These are phyloP conservation scores for Penicillium concentricum DNA, from an alignment of 2,329 filamentous ascomycete species.

Conservation along the genomic window DNA sequence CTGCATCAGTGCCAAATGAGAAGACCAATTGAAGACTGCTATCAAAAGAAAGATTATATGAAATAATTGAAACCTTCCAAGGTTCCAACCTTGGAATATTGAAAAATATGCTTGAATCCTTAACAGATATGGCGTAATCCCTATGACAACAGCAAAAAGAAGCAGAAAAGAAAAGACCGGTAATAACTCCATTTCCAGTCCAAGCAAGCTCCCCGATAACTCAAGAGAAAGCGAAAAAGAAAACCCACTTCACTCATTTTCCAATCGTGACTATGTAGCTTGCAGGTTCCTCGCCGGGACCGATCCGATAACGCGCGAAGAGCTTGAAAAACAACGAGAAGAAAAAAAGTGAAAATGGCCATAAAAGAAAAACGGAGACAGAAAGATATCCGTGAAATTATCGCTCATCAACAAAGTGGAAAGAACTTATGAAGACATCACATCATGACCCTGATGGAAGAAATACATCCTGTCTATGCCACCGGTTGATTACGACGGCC, in stretches of 20 bases:
- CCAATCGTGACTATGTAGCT: slow-evolving; percentile 10
- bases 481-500: slow-evolving; percentile 44
- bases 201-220: slow-evolving; percentile 12
- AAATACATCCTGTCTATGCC: slow-evolving; percentile 16
- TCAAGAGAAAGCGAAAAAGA: slow-evolving; percentile 10
- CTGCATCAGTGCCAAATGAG: neutral
- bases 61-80: neutral
- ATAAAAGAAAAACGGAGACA: neutral
- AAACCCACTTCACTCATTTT: slow-evolving; percentile 5
- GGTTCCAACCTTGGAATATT: neutral
- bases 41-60: neutral
- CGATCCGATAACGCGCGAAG: slow-evolving; percentile 4
- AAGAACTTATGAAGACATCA: slow-evolving; percentile 10
- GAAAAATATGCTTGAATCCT: neutral
- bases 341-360: neutral
- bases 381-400: slow-evolving; percentile 10
- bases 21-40: neutral
- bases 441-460: neutral
- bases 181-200: slow-evolving; percentile 22
- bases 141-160: slow-evolving; percentile 1
- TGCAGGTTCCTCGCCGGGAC: slow-evolving; percentile 8
- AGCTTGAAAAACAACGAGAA: neutral
- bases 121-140: neutral
- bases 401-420: slow-evolving; percentile 13
- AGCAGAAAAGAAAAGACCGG: slow-evolving; percentile 1